Evolutionary conservation across 2,329 filamentous ascomycete species (phyloP).

Genomic region (Pseudocercospora ulei): DNA sequence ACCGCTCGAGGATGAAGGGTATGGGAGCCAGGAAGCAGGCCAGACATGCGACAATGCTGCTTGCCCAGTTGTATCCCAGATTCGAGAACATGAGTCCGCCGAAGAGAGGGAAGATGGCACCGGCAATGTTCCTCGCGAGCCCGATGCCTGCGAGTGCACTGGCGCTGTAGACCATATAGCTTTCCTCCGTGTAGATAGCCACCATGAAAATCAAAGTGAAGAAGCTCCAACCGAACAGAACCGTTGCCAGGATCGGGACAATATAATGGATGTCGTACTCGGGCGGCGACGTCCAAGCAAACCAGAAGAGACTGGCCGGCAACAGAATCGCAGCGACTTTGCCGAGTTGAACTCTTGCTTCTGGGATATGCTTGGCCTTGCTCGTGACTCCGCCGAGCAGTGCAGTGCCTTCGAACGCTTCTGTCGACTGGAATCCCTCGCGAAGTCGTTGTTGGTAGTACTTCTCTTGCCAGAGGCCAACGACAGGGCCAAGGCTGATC

Average conservation of each 20-base stretch:
- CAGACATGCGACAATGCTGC: slow-evolving; percentile 35
- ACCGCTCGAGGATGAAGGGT: slow-evolving; percentile 29
- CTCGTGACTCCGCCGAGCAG: not conserved
- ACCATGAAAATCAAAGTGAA: slow-evolving; percentile 46
- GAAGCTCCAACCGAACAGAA: slow-evolving; percentile 45
- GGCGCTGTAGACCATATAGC: slow-evolving; percentile 41
- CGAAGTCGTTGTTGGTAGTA: slow-evolving; percentile 37
- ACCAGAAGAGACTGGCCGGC: slow-evolving; percentile 38
- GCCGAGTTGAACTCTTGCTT: slow-evolving; percentile 39
- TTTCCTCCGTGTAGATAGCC: slow-evolving; percentile 43
- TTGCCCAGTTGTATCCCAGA: slow-evolving; percentile 36
- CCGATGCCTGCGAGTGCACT: slow-evolving; percentile 38
- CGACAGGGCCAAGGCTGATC: slow-evolving; percentile 39
- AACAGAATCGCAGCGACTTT: slow-evolving; percentile 39
- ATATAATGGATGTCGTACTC: slow-evolving; percentile 29
- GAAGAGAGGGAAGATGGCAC: slow-evolving; percentile 37
- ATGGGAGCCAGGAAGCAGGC: slow-evolving; percentile 28
- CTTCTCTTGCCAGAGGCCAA: slow-evolving; percentile 41
- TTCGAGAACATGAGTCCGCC: slow-evolving; percentile 34
- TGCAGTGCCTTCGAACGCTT: slow-evolving; percentile 10
- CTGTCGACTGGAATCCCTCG: slow-evolving; percentile 28
- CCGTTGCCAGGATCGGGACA: slow-evolving; percentile 42
- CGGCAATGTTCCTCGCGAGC: slow-evolving; percentile 35
- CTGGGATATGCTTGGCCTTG: slow-evolving; percentile 34
- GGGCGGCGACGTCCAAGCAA: slow-evolving; percentile 36